Base-by-base conservation (phyloP, 768 basidiomycete genomes). In the Mycena indigotica region DNA sequence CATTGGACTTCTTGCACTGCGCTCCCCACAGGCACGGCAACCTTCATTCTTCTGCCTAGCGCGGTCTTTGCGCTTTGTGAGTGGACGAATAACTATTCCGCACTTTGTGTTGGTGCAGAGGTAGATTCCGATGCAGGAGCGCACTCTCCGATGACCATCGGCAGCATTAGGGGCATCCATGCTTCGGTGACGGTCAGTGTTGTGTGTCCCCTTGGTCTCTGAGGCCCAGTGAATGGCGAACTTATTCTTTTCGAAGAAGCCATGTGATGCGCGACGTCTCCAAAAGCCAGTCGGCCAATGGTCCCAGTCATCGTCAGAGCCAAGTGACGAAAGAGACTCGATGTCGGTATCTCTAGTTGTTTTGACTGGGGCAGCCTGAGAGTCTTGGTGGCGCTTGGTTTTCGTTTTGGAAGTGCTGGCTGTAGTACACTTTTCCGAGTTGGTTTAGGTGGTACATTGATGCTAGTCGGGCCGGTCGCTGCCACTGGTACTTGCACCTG, bases 231-330 rank as follows among this genome's bases (percentile, higher is more conserved):
- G 66, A 1, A 59, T 52, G 28, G 53, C 49, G 13, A 69, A 60
- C 19, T 57, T 51, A 17, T 46, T 48, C 10, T 60, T 50, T 8
- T 53, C 46, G 15, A 38, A 28, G 12, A 58, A 28, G 46, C 66
- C 58, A n/a, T 28, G 55, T 2, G 50, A 44, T 61, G 57, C 8
- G 55, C 51, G 2, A 24, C 38, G 41, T 35, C 59, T 45, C 53
- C 64, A 66, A 0, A 5, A 28, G 19, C 66, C 68, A 52, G 67
- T 62, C 3, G 66, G 66, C 68, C 68, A 69, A 2, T 59, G 57
- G 55, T 69, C 55, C 65, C 66, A 69, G 16, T 21, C 12, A 21
- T 49, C 17, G 16, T 29, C 21, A 52, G 28, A 3, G 29, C 24
- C 13, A 26, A 19, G 29, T 4, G 45, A 3, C n/a, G 30, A 52